Base-by-base conservation (phyloP, 129 eudicot genomes). In the Oenanthe sinensis region DNA sequence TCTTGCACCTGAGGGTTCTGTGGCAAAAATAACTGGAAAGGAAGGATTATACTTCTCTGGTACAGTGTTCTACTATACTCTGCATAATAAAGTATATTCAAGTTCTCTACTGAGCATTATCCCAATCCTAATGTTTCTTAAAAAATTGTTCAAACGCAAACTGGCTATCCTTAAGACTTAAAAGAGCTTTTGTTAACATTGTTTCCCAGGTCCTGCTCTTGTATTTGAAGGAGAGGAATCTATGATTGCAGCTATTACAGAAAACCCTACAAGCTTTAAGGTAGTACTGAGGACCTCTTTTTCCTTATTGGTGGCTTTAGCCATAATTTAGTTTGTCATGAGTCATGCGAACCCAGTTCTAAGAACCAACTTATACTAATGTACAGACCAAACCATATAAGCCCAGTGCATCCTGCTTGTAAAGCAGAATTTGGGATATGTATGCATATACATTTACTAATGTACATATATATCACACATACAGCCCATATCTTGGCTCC, bases 201-300 rank as follows among this genome's bases (percentile, higher is more conserved):
- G 46, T 69, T 79, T 62, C 33, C 17, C 75, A 91, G 98, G 99
- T 79, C 97, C 96, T 26, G 99, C 97, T 37, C 91, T 90, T 54
- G 96, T 92, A 7, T 96, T 96, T 79, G 99, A 96, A 87, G 99
- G 99, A 76, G 99, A 96, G 78, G 99, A 96, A 88, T 82, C 97
- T 69, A 96, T 96, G 99, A 81, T 96, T 67, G 82, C 88, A 22
- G 99, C 99, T 80, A 92, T 96, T 20, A 79, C 99, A 10, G 97
- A 96, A 84, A 83, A 92, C 54, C 93, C 97, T 22, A 9, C 74
- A 63, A 90, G 87, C 81, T 95, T 95, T 83, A 95, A 95, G 98
- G 98, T 90, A 77, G 49, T 50, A 45, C 45, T 4, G 11, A 30
- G 43, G n/a, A 17, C 39, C 50, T 2, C 19, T 24, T 70, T 70